Base-by-base conservation (phyloP, 2,329 filamentous ascomycete species). In the Cladosporium halotolerans region DNA sequence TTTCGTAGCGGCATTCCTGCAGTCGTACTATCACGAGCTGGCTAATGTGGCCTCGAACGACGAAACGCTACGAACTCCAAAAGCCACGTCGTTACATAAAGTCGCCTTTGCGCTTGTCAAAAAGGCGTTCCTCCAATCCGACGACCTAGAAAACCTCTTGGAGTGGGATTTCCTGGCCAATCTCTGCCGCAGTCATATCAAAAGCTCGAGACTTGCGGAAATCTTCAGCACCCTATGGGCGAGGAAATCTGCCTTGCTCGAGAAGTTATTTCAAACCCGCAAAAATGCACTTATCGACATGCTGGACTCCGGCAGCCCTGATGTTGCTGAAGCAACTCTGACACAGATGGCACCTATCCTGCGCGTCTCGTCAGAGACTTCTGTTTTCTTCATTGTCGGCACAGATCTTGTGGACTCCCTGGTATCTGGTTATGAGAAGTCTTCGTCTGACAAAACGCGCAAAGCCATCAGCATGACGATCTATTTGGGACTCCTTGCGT, bases 361-460 rank as follows among this genome's bases (percentile, higher is more conserved):
- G 4, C 77, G 82, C 60, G 75, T 74, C 6, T 88, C 84, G 4
- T 74, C 81, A 0, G 73, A 76, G 19, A 72, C 72, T 42, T 80
- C 77, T 31, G 69, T 73, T 6, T 76, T 88, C 60, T 84, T 96
- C 62, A 80, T 95, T 61, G 86, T 86, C 0, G 92, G 92, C 1
- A 90, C 87, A 47, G 92, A 96, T 70, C 92, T 93, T 61, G 70
- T 96, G 16, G 92, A 96, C 66, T 82, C 86, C 0, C 76, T 96
- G 10, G 75, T 82, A 36, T 73, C 73, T 46, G 83, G 83, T 57
- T 91, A 85, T 68, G 77, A 74, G 45, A 78, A 84, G 54, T 83
- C 81, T 68, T 81, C 84, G 53, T 78, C 80, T 18, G 60, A 57
- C n/a, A 53, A 65, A 14, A 77, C 90, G 41, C 81, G 84, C 55